Conservation (phyloP, 208 protist species). For the Leishmania major region DNA sequence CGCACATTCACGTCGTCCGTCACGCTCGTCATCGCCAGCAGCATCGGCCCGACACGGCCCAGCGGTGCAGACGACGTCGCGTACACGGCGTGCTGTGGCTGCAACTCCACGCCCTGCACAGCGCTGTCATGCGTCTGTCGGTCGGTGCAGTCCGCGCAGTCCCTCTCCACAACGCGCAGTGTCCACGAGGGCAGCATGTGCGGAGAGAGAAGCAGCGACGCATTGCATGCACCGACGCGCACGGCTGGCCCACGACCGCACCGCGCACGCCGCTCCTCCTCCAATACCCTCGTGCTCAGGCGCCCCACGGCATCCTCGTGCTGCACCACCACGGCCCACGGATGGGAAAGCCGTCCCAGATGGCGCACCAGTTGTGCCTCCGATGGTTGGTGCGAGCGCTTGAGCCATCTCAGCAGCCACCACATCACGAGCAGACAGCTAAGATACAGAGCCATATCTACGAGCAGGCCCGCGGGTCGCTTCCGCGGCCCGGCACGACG, state of each 20-base stretch:
- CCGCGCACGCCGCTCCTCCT: background rate
- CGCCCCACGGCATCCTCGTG: background rate
- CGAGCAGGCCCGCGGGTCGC: background rate
- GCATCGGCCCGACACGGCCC: slow-evolving; percentile 32
- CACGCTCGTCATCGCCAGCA: slow-evolving; percentile 33
- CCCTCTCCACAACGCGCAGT: background rate
- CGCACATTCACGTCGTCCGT: slow-evolving; percentile 23
- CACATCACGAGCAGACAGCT: background rate
- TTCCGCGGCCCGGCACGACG: background rate
- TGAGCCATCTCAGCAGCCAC: background rate
- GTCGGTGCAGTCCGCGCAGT: slow-evolving; percentile 2
- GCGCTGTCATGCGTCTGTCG: background rate
- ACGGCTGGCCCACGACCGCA: background rate
- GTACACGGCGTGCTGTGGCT: slow-evolving; percentile 10
- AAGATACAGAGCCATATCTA: background rate
- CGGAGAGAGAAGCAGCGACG: background rate
- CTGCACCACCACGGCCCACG: slow-evolving; percentile 11
- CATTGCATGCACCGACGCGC: background rate
- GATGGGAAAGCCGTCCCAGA: background rate
- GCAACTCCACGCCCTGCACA: background rate
- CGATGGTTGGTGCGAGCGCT: background rate
- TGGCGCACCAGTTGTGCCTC: slow-evolving; percentile 13
- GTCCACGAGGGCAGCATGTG: slow-evolving; percentile 26
- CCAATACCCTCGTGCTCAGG: background rate
- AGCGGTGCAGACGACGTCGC: slow-evolving; percentile 12